Conservation (phyloP, 331 rosid genomes). For the Prunus yedoensis region DNA sequence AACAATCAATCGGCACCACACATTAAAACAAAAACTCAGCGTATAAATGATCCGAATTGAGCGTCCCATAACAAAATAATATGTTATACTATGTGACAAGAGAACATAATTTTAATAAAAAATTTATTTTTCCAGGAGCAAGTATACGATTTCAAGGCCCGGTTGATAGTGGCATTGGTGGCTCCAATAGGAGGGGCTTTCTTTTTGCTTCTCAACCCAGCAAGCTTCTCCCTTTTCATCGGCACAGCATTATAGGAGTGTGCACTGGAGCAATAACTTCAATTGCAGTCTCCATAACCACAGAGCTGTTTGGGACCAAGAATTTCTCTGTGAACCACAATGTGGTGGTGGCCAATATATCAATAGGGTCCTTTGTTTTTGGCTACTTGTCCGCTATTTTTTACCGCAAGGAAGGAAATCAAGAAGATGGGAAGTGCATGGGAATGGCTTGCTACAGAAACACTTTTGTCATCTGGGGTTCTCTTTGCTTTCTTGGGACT, state of each 20-base stretch:
- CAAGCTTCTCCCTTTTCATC: slow-evolving; percentile 33
- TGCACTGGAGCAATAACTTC: slow-evolving; percentile 81
- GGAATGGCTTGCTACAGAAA: slow-evolving; percentile 61
- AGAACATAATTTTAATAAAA: too few species aligned
- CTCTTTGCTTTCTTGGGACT: slow-evolving; percentile 52
- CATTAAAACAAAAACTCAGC: too few species aligned
- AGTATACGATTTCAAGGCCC: slow-evolving; percentile 52
- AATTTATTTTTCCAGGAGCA: slow-evolving; percentile 40
- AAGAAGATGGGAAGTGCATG: slow-evolving; percentile 55
- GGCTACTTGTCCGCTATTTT: slow-evolving; percentile 59
- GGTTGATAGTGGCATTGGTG: slow-evolving; percentile 39
- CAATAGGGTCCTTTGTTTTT: slow-evolving; percentile 63
- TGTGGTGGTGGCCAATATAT: slow-evolving; percentile 74
- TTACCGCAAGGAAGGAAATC: slow-evolving; percentile 44
- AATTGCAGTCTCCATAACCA: slow-evolving; percentile 61
- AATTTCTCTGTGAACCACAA: slow-evolving; percentile 81
- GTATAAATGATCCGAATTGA: too few species aligned
- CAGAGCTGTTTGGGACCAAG: slow-evolving; percentile 69
- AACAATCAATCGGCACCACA: too few species aligned
- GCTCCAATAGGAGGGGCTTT: slow-evolving; percentile 60
- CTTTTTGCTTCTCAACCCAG: slow-evolving; percentile 50
- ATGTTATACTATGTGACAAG: too few species aligned
- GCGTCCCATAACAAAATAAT: too few species aligned
- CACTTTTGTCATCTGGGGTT: slow-evolving; percentile 76
- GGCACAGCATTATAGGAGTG: slow-evolving; percentile 76